phyloP scores from a whole-genome alignment of 2,329 filamentous ascomycete genomes.

The Arthrobotrys entomopaga region DNA sequence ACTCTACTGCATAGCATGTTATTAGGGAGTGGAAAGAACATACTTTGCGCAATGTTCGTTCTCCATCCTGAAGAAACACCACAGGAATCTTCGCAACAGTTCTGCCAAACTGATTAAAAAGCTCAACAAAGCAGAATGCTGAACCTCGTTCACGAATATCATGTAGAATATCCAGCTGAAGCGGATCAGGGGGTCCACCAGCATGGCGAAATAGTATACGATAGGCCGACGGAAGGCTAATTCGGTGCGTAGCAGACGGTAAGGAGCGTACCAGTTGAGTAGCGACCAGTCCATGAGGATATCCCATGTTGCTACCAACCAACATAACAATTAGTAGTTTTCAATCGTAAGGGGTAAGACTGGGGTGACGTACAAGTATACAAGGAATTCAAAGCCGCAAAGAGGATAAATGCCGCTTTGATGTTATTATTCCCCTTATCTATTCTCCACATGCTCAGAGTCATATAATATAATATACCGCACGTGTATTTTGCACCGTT shows the following conservation, averaged over 20 bases:
- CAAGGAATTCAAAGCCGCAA: slow-evolving; percentile 81
- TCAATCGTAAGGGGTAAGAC: neutral
- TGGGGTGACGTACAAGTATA: slow-evolving; percentile 75
- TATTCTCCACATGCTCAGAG: slow-evolving; percentile 84
- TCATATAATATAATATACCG: slow-evolving; percentile 81
- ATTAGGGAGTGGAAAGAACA: slow-evolving; percentile 32
- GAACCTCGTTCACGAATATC: slow-evolving; percentile 79
- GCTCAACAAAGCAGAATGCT: slow-evolving; percentile 83
- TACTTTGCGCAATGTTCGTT: slow-evolving; percentile 93
- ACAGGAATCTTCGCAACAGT: slow-evolving; percentile 84
- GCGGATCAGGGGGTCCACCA: slow-evolving; percentile 82
- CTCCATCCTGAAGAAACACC: slow-evolving; percentile 92
- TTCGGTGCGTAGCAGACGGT: slow-evolving; percentile 77
- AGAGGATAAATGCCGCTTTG: slow-evolving; percentile 78
- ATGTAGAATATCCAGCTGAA: slow-evolving; percentile 96
- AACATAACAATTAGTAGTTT: slow-evolving; percentile 24
- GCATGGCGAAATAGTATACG: slow-evolving; percentile 87
- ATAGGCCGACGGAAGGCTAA: slow-evolving; percentile 81
- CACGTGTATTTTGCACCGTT: slow-evolving; percentile 92
- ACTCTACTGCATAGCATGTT: slow-evolving; percentile 27
- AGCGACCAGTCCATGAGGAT: slow-evolving; percentile 95
- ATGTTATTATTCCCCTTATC: slow-evolving; percentile 69
- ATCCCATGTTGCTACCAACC: slow-evolving; percentile 79
- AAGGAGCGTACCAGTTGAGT: slow-evolving; percentile 77
- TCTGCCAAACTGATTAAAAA: slow-evolving; percentile 83